phyloP scores from a whole-genome alignment of 331 rosid genomes.

The Spiraea crenata region DNA sequence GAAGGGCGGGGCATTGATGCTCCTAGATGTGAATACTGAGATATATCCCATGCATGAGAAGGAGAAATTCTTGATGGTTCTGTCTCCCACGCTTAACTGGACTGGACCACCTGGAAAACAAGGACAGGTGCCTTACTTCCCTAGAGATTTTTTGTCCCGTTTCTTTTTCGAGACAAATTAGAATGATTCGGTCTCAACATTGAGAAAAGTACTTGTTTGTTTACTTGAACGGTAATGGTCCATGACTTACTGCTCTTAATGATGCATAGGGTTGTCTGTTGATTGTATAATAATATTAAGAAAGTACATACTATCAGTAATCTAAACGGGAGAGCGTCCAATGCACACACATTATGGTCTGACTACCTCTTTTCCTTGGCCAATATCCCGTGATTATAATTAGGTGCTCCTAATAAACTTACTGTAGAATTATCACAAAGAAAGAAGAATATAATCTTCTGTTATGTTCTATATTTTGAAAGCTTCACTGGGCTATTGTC shows the following conservation, averaged over 20 bases:
- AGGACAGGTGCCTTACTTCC: conserved; percentile 46
- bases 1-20: conserved; percentile 62
- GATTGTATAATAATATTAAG: too few species aligned
- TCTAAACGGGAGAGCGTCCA: background rate
- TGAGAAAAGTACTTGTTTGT: too few species aligned
- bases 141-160: background rate
- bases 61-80: conserved; percentile 66
- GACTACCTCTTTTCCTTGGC: conserved; percentile 1
- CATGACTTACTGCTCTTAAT: too few species aligned
- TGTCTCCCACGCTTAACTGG: conserved; percentile 70
- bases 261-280: too few species aligned
- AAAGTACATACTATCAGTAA: background rate
- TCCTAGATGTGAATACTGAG: conserved; percentile 74
- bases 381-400: background rate
- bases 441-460: background rate
- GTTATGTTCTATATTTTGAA: background rate
- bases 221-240: too few species aligned
- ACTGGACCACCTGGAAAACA: conserved; percentile 28
- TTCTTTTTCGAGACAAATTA: too few species aligned
- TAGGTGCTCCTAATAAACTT: background rate
- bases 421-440: background rate
- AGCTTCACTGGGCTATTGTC: background rate
- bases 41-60: conserved; percentile 63
- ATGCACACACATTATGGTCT: background rate
- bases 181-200: too few species aligned